A percentile compares a stretch with the other conserved stretches of the same genome.
Conservation (phyloP, 345 rosid species). For the Corchorus capsularis region DNA sequence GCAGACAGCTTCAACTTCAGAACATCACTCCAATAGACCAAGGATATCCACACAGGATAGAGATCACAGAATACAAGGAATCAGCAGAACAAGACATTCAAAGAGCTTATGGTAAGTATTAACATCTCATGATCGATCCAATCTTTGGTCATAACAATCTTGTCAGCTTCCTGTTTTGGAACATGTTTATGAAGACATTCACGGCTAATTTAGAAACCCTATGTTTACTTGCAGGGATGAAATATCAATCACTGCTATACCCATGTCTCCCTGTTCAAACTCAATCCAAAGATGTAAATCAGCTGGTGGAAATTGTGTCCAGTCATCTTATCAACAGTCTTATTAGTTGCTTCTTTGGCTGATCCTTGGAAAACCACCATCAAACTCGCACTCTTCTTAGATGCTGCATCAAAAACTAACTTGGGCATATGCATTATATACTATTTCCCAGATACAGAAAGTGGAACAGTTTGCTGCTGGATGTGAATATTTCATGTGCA, state of each 20-base stretch:
- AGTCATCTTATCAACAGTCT: conserved; percentile 11
- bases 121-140: background rate
- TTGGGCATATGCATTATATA: background rate
- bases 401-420: background rate
- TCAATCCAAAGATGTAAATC: background rate
- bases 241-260: background rate
- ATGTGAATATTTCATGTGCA: background rate
- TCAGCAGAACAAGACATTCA: conserved; percentile 1
- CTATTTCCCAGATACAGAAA: background rate
- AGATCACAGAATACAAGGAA: background rate
- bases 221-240: conserved; percentile 11
- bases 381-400: background rate
- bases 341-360: background rate
- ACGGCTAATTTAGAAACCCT: background rate
- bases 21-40: background rate
- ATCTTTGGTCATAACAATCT: background rate
- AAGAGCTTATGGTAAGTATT: conserved; percentile 8
- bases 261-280: background rate
- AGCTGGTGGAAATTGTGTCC: background rate
- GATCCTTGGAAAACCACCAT: background rate
- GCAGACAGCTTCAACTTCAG: conserved; percentile 1
- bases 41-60: background rate
- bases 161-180: background rate
- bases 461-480: background rate
- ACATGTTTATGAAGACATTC: background rate